A percentile compares a stretch with the other conserved stretches of the same genome.
Evolutionary conservation across 345 rosid species (phyloP).

Genomic region (Geranium rotundifolium): DNA sequence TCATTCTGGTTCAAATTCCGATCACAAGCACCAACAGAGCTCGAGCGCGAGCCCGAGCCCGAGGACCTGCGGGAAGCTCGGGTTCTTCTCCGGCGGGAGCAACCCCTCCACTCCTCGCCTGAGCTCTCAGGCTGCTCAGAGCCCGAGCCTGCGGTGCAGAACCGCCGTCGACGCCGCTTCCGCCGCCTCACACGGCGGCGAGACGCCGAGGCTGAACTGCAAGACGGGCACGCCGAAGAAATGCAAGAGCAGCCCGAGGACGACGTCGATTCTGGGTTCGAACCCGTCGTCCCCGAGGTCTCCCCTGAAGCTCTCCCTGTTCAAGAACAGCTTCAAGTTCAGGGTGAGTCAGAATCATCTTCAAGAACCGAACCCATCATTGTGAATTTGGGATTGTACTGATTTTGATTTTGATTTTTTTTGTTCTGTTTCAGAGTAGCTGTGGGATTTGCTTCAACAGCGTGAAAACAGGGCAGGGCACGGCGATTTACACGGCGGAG

Average conservation of each 20-base stretch:
- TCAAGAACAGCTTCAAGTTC: conserved; percentile 75
- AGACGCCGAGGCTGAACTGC: conserved; percentile 20
- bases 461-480: conserved; percentile 70
- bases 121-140: conserved; percentile 23
- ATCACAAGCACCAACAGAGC: conserved; percentile 4
- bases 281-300: conserved; percentile 69
- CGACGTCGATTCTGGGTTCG: conserved; percentile 18
- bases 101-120: conserved; percentile 59
- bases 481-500: conserved; percentile 80
- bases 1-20: background rate
- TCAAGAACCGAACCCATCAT: background rate
- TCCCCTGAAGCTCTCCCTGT: conserved; percentile 62
- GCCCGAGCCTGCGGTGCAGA: conserved; percentile 24
- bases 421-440: conserved; percentile 29
- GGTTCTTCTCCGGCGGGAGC: conserved; percentile 45
- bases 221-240: conserved; percentile 22
- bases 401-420: background rate
- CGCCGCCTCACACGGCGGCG: conserved; percentile 11
- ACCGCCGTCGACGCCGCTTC: conserved; percentile 15
- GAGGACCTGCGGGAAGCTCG: conserved; percentile 42
- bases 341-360: conserved; percentile 27
- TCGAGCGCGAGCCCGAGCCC: conserved; percentile 33
- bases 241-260: conserved; percentile 14
- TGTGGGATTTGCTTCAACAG: conserved; percentile 71
- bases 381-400: background rate